phyloP scores from a whole-genome alignment of 805 yeast genomes.

The Grigorovia transvaalensis region DNA sequence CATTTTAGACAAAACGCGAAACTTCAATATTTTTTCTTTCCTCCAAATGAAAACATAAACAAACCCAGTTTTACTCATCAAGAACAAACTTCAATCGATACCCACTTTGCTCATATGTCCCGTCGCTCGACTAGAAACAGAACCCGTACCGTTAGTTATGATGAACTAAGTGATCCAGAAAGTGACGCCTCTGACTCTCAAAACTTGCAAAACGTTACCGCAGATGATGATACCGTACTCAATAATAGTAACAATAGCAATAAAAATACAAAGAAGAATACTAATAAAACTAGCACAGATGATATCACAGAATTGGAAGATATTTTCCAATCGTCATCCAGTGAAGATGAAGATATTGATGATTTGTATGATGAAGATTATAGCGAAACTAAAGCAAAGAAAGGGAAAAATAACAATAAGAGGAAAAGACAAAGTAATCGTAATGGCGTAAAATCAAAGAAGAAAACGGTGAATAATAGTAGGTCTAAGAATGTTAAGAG shows the following conservation, averaged over 20 bases:
- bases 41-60: too few species aligned
- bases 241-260: slow-evolving; percentile 1
- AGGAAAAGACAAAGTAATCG: background rate
- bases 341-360: slow-evolving; percentile 8
- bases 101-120: background rate
- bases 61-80: too few species aligned
- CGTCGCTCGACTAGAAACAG: background rate
- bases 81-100: background rate
- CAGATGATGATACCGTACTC: background rate
- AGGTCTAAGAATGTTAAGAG: slow-evolving; percentile 2
- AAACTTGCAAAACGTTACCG: background rate
- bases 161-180: background rate
- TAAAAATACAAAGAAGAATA: slow-evolving; percentile 1
- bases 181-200: background rate
- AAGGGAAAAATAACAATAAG: background rate
- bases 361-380: slow-evolving; percentile 21
- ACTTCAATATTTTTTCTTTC: too few species aligned
- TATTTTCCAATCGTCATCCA: background rate
- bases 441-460: background rate
- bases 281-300: slow-evolving; percentile 2
- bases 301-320: slow-evolving; percentile 13
- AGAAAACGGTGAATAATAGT: background rate
- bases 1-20: too few species aligned
- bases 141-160: background rate
- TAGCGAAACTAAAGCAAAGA: slow-evolving; percentile 12